Base-by-base conservation (phyloP, 2,329 filamentous ascomycete species). In the Tolypocladium guangdongense region DNA sequence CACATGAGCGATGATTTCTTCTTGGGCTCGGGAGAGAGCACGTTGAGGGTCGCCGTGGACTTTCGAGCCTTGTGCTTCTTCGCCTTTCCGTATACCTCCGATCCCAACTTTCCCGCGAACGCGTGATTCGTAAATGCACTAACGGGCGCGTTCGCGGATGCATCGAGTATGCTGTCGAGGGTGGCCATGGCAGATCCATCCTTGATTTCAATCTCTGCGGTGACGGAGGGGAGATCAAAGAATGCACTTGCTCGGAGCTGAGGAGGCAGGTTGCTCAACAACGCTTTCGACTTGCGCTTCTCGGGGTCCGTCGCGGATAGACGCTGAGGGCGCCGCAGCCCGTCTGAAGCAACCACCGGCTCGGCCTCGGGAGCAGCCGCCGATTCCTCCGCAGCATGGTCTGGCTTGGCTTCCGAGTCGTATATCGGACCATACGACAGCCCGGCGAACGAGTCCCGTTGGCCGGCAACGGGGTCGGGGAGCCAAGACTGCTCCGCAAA, bases 81-180 rank as follows among this genome's bases (percentile, higher is more conserved):
- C 59, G 78, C 71, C 58, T 72, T 65, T 36, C 86, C 86, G 64
- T 93, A 95, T 0, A 91, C 80, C 61, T 92, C 87, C 5, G 80
- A 68, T 27, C 90, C 87, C 12, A 90, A 75, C 57, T 83, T 82
- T 5, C 90, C 90, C 32, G 85, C 87, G 63, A 88, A 90, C 0
- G 86, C 82, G 66, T 96, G 90, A 63, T 96, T 90, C 0, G 88
- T 95, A 62, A 97, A 97, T 30, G 91, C 92, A 59, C 78, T 89
- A 33, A 96, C 90, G 1, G 93, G 93, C 0, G 93, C 92, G 55
- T 79, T 81, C 3, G 89, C 88, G 3, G 92, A 93, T 8, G 92
- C 93, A 64, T 96, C 87, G 18, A 99, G 78, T 52, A 99, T 95
- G 65, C 84, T 91, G 59, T 99, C 91, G 8, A 99, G 78, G 0